Base-by-base conservation (phyloP, 768 basidiomycete genomes). In the Amanita phalloides region DNA sequence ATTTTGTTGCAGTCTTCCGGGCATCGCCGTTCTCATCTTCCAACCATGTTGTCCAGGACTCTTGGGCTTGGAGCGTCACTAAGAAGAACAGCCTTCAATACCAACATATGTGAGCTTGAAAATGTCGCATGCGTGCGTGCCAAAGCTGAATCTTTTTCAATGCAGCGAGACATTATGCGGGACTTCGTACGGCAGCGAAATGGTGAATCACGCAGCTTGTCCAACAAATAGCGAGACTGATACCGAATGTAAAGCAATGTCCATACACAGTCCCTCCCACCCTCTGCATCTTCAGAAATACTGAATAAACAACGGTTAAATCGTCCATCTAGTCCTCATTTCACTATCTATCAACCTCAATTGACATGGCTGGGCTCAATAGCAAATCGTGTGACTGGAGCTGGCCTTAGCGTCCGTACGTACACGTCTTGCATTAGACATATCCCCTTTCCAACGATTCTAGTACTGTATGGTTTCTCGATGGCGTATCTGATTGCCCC, bases 341-440 rank as follows among this genome's bases (percentile, higher is more conserved):
- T 92, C 64, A 92, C 92, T 51, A 98, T 99, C 69, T 99, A 99
- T 71, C 86, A 94, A 62, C 88, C 86, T 1, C 90, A 98, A 69
- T 68, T 98, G 44, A 97, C 95, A 33, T 95, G 90, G 90, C 11
- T 89, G 50, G 76, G 69, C 4, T 96, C 92, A 14, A 91, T 95
- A 60, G 81, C 77, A 37, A 85, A 98, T 70, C 87, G 96, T 65
- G 66, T 77, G n/a, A 87, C 92, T 9, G 96, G 95, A 54, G 77
- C 68, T 6, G 89, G 73, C 8, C 77, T 99, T 45, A 86, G 87
- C 54, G 81, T 75, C 46, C 74, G 90, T 92, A 61, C 58, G 84
- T 81, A 45, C 33, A 23, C 25, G 47, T 35, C n/a, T n/a, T 17
- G 35, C 28, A n/a, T 42, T 48, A 35, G 20, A 28, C 21, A 4